These are phyloP conservation scores for Leucaena leucocephala DNA, from an alignment of 306 rosid genomes.

Conservation along the genomic window DNA sequence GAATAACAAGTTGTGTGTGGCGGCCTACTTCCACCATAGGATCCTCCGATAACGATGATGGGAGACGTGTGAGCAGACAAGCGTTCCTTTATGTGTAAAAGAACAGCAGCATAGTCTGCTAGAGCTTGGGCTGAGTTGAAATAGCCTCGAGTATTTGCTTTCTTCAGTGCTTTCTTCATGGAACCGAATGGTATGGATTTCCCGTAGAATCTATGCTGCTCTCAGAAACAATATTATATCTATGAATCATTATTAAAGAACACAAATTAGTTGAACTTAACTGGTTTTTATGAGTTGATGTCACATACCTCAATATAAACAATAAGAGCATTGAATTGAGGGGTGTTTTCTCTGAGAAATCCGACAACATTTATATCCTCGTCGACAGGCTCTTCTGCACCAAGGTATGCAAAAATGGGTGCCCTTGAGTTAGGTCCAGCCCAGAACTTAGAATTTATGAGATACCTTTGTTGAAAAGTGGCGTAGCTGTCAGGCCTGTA, in stretches of 20 bases:
- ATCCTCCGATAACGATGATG: conserved; percentile 61
- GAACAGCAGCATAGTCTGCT: conserved; percentile 62
- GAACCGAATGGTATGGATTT: conserved; percentile 48
- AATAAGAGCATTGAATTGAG: conserved; percentile 36
- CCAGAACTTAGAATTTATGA: conserved; percentile 40
- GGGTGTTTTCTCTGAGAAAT: conserved; percentile 30
- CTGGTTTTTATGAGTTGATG: not conserved
- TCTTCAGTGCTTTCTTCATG: conserved; percentile 36
- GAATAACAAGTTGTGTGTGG: not conserved
- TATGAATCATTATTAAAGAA: not conserved
- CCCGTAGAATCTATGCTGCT: conserved; percentile 49
- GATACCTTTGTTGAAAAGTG: conserved; percentile 45
- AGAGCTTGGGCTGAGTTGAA: conserved; percentile 61
- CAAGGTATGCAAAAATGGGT: conserved; percentile 44
- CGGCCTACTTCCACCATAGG: conserved; percentile 60
- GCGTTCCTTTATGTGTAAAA: conserved; percentile 46
- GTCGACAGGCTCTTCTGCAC: conserved; percentile 41
- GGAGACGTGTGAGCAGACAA: conserved; percentile 48
- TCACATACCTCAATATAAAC: conserved; percentile 42
- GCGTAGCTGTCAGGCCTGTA: conserved; percentile 39
- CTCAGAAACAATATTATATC: not conserved
- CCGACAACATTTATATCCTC: not conserved
- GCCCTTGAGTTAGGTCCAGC: conserved; percentile 39
- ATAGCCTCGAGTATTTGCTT: conserved; percentile 46
- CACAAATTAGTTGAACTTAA: not conserved